Evolutionary conservation across 1,284 basidiomycete genomes (phyloP).

Genomic region (Cutaneotrichosporon sp.): DNA sequence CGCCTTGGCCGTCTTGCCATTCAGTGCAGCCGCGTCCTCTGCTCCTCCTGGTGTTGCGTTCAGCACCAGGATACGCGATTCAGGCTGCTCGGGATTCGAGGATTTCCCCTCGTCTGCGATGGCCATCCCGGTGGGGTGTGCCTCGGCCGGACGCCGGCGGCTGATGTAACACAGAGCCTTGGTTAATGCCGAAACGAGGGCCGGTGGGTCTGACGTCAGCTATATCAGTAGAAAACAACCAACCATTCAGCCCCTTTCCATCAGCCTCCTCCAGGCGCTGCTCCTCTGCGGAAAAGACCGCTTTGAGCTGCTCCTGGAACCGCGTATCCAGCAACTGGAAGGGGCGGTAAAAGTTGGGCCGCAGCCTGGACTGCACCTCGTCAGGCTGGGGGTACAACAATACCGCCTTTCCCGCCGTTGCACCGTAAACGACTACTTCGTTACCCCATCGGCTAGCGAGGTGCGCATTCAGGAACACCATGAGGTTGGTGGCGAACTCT

Average conservation of each 20-base stretch:
- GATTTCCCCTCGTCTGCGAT: slow-evolving; percentile 14
- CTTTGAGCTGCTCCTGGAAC: slow-evolving; percentile 67
- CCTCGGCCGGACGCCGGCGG: slow-evolving; percentile 60
- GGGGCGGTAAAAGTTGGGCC: slow-evolving; percentile 74
- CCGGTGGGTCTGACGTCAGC: slow-evolving; percentile 57
- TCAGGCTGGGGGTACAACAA: slow-evolving; percentile 43
- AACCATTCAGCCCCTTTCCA: slow-evolving; percentile 56
- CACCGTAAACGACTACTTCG: slow-evolving; percentile 85
- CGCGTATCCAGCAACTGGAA: slow-evolving; percentile 63
- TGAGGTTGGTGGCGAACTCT: slow-evolving; percentile 72
- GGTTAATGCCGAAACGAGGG: slow-evolving; percentile 79
- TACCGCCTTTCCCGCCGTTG: slow-evolving; percentile 67
- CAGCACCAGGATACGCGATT: slow-evolving; percentile 83
- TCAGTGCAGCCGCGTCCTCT: slow-evolving; percentile 17
- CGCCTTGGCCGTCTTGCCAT: slow-evolving; percentile 55
- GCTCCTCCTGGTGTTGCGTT: slow-evolving; percentile 71
- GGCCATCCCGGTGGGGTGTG: slow-evolving; percentile 35
- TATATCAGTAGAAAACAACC: neutral
- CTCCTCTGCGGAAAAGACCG: slow-evolving; percentile 64
- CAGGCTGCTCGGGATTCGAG: slow-evolving; percentile 50
- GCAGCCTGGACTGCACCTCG: slow-evolving; percentile 56
- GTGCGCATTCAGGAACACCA: slow-evolving; percentile 90
- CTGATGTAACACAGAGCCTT: slow-evolving; percentile 91
- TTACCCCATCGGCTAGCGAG: slow-evolving; percentile 89
- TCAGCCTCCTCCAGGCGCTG: slow-evolving; percentile 58